Evolutionary conservation across 345 rosid genomes (phyloP), one percentile per base, ranked within the genome.

Genomic region (Lumnitzera littorea): DNA sequence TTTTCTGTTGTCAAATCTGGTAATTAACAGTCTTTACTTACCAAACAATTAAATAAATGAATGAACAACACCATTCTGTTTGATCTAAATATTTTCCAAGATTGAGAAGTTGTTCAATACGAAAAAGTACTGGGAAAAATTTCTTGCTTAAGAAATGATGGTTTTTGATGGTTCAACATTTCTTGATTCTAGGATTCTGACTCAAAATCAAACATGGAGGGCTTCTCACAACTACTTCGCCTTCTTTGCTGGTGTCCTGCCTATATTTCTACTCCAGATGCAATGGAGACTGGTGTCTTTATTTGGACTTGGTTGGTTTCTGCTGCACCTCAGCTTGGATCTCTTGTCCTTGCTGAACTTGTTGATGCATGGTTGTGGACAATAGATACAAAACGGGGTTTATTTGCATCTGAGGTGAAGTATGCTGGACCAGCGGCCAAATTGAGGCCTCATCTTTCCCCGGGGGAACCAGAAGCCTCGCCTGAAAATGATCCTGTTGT

Each of bases 321-420:
- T 65, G 91, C 97, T 62, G 96, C 99, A 69, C 96, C 99, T 12
- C 89, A 85, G 73, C 74, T 88, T 60, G 99, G 91, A 31, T 86
- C 96, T 65, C 84, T 95, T 63, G 86, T 95, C 74, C 94, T 95
- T 73, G 95, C 95, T 3, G 97, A 95, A 76, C 97, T 95, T 67
- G 97, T 95, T 69, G 99, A 90, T 88, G 99, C 99, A 57, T 95
- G 99, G 99, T 73, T 91, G 67, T 95, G 99, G 99, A 95, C 97
- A 76, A 88, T 95, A 65, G 99, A 91, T 69, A 91, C 91, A 15
- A 95, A 88, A 70, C 83, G 95, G 52, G 99, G 99, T 60, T 89
- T 95, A 60, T 94, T 95, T 78, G 97, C 97, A n/a, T 82, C 81
- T 78, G 96, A 91, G 56, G 82, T 79, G 61, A 80, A 78, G 67